These are phyloP conservation scores for Sicyos baderoa DNA, from an alignment of 306 rosid genomes.

Conservation along the genomic window DNA sequence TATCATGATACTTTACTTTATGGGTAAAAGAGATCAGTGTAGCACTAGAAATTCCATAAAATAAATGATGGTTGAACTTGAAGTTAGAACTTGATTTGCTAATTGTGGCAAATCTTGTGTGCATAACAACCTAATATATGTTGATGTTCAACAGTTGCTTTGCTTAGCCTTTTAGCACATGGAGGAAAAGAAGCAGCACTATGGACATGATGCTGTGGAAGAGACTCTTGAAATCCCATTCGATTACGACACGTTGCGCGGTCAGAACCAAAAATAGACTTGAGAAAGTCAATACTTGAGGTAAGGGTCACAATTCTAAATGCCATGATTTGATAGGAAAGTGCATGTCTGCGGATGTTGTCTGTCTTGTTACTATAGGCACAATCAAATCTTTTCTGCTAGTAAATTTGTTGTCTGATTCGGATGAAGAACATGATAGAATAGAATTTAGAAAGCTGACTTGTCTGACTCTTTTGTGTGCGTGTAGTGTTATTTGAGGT, in stretches of 20 bases:
- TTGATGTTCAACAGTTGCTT: slow-evolving; percentile 5
- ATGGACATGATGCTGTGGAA: no score
- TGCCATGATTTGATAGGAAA: slow-evolving; percentile 19
- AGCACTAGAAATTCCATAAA: slow-evolving; percentile 8
- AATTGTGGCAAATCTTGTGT: neutral
- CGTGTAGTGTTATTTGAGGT: neutral
- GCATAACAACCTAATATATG: slow-evolving; percentile 16
- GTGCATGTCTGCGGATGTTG: neutral
- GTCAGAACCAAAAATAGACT: neutral
- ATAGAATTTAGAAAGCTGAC: slow-evolving; percentile 3
- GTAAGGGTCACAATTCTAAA: neutral
- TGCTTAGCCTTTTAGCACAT: no score
- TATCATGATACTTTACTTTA: slow-evolving; percentile 1
- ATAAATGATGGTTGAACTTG: slow-evolving; percentile 7
- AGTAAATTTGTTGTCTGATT: neutral
- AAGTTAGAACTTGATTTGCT: slow-evolving; percentile 8
- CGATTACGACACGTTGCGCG: neutral
- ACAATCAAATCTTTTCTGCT: neutral
- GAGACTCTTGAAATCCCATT: no score
- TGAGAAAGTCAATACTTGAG: slow-evolving; percentile 3
- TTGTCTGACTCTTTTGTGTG: slow-evolving; percentile 2
- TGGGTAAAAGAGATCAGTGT: slow-evolving; percentile 18
- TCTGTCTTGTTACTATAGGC: neutral
- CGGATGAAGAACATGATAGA: neutral
- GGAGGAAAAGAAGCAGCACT: no score